These are phyloP conservation scores for Lentinus polychrous DNA, from an alignment of 1,284 basidiomycete species.

Conservation along the genomic window DNA sequence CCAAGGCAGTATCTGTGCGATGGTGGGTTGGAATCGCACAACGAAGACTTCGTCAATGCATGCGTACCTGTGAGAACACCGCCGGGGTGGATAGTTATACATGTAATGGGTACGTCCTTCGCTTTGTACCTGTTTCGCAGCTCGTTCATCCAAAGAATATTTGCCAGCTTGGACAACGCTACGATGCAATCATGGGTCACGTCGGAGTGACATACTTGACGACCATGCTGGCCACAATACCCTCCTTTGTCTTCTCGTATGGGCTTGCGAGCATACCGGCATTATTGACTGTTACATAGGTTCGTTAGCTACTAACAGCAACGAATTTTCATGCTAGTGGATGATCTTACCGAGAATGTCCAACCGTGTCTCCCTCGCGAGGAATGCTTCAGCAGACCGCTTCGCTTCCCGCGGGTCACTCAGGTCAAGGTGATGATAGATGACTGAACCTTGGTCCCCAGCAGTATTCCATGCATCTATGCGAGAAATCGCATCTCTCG, in stretches of 20 bases:
- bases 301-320: not conserved
- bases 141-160: constrained; percentile 23
- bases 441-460: not conserved
- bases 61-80: constrained; percentile 33
- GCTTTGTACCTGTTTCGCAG: constrained; percentile 23
- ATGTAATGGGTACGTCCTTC: constrained; percentile 25
- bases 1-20: constrained; percentile 2
- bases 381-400: constrained; percentile 19
- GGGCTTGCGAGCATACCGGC: constrained; percentile 26
- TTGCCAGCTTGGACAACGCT: constrained; percentile 32
- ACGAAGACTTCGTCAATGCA: not conserved
- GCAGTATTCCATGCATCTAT: not conserved
- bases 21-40: constrained; percentile 8
- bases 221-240: constrained; percentile 33
- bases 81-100: constrained; percentile 30
- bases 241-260: constrained; percentile 26
- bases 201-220: constrained; percentile 33
- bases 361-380: constrained; percentile 18
- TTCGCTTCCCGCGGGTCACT: constrained; percentile 11
- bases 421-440: constrained; percentile 6
- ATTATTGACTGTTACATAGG: constrained; percentile 35
- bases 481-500: constrained; percentile 2
- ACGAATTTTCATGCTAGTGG: not conserved
- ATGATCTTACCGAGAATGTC: constrained; percentile 17
- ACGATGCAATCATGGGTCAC: constrained; percentile 31